phyloP scores from a whole-genome alignment of 176 grass and related monocot genomes.

The Pontederia crassipes region DNA sequence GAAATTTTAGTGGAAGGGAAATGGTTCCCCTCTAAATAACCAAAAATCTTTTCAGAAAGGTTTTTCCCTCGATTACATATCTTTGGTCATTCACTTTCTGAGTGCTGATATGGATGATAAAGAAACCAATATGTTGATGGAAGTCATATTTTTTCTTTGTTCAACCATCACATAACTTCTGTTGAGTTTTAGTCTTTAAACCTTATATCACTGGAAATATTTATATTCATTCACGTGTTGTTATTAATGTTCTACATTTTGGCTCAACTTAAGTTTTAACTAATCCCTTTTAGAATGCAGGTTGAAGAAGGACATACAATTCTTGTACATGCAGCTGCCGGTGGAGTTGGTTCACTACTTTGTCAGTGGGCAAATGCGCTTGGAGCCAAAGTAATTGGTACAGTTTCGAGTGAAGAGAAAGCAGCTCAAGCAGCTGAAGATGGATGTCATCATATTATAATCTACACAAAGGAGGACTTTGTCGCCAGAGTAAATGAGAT shows the following conservation, averaged over 20 bases:
- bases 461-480: constrained; percentile 72
- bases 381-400: constrained; percentile 82
- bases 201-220: too few species aligned
- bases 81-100: too few species aligned
- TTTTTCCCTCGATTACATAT: too few species aligned
- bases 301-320: constrained; percentile 55
- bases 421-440: constrained; percentile 60
- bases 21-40: too few species aligned
- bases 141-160: too few species aligned
- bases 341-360: constrained; percentile 80
- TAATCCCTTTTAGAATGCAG: constrained; percentile 22
- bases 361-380: constrained; percentile 90
- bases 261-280: too few species aligned
- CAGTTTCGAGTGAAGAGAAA: constrained; percentile 81
- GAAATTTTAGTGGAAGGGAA: too few species aligned
- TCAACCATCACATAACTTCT: too few species aligned
- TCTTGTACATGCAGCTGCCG: constrained; percentile 76
- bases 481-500: constrained; percentile 71
- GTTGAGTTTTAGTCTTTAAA: too few species aligned
- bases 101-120: too few species aligned
- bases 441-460: constrained; percentile 66
- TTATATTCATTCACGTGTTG: background rate
- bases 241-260: background rate
- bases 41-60: too few species aligned
- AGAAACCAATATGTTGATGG: too few species aligned